phyloP scores from a whole-genome alignment of 1,284 basidiomycete genomes.

The Tylopilus orsonianus region DNA sequence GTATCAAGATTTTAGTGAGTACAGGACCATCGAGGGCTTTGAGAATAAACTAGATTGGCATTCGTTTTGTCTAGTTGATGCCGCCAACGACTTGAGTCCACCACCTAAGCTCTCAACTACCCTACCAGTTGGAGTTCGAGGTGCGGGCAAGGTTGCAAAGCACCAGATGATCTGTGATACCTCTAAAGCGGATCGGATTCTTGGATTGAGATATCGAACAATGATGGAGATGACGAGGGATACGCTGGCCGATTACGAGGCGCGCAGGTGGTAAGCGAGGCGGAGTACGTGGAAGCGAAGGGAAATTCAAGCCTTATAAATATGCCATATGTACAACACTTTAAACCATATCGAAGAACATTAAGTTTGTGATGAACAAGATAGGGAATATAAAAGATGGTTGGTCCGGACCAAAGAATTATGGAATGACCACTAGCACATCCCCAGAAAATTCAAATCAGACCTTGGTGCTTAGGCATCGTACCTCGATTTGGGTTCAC shows the following conservation, averaged over 20 bases:
- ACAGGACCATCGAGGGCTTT: not conserved
- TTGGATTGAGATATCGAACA: constrained; percentile 47
- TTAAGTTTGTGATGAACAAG: too few relatives aligned
- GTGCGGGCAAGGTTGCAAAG: constrained; percentile 39
- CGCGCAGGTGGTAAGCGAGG: constrained; percentile 39
- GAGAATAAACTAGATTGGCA: not conserved
- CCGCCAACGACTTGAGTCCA: constrained; percentile 28
- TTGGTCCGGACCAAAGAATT: too few relatives aligned
- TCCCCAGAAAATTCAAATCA: too few relatives aligned
- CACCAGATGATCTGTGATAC: constrained; percentile 31
- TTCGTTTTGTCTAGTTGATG: constrained; percentile 25
- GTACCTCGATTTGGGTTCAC: too few relatives aligned
- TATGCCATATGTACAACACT: too few relatives aligned
- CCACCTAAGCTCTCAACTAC: constrained; percentile 20
- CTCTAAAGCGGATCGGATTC: constrained; percentile 40
- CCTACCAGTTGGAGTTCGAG: constrained; percentile 31
- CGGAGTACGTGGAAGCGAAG: too few relatives aligned
- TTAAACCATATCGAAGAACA: too few relatives aligned
- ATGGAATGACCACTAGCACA: too few relatives aligned
- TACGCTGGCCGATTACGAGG: constrained; percentile 41
- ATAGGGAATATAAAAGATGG: too few relatives aligned
- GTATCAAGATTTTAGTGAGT: constrained; percentile 34
- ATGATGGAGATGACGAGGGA: constrained; percentile 44
- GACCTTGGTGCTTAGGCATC: too few relatives aligned
- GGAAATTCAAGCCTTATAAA: too few relatives aligned